Evolutionary conservation across 2,329 filamentous ascomycete species (phyloP).

Genomic region (Corniculantispora saksenae): DNA sequence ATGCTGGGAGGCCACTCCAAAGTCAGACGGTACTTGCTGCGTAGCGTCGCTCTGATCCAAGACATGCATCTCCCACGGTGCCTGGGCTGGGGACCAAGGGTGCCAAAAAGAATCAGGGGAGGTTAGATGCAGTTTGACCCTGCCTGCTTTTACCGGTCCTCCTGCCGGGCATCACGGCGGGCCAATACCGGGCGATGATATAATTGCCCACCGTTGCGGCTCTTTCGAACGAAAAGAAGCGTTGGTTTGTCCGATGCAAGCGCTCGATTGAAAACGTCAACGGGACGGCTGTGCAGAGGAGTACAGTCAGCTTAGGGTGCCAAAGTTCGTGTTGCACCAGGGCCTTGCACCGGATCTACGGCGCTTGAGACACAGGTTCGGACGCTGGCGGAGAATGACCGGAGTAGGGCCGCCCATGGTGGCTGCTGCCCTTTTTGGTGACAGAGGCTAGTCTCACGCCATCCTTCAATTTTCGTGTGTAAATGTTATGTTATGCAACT

Average conservation of each 20-base stretch:
- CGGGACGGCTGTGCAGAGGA: not conserved
- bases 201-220: not conserved
- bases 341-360: slow-evolving; percentile 14
- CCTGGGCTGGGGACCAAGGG: not conserved
- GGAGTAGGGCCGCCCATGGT: slow-evolving; percentile 19
- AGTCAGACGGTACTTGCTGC: not conserved
- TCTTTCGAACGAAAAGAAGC: not conserved
- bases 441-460: slow-evolving; percentile 1
- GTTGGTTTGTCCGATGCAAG: not conserved
- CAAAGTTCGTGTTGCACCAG: not conserved
- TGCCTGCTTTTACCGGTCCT: not conserved
- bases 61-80: not conserved
- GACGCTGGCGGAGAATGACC: slow-evolving; percentile 18
- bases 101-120: not conserved
- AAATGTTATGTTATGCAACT: not conserved
- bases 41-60: not conserved
- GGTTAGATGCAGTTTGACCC: not conserved
- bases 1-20: not conserved
- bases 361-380: slow-evolving; percentile 18
- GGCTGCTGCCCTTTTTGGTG: not conserved
- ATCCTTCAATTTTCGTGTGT: not conserved
- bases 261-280: not conserved
- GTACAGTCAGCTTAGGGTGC: not conserved
- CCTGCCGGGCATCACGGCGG: not conserved
- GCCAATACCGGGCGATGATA: not conserved